Evolutionary conservation across 495 filamentous ascomycete genomes (phyloP).

Genomic region (Lasiosphaeris hirsuta): DNA sequence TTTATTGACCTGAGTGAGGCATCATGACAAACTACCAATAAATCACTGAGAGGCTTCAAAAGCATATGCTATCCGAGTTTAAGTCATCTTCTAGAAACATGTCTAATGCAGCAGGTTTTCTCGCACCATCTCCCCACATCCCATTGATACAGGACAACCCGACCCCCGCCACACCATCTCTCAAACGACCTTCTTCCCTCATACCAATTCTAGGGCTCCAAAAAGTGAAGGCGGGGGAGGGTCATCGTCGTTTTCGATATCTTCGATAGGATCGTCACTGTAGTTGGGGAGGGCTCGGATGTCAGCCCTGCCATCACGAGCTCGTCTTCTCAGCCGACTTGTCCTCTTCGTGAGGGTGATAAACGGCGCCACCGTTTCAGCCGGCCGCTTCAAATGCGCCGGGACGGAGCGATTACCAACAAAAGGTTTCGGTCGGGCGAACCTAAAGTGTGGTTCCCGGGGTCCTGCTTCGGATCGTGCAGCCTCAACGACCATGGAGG

Average conservation of each 20-base stretch:
- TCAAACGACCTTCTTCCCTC: not conserved
- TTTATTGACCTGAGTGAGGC: too few species aligned
- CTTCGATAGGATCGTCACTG: conserved; percentile 44
- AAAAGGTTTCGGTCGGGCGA: conserved; percentile 40
- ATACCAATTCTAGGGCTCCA: conserved; percentile 19
- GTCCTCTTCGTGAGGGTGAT: conserved; percentile 17
- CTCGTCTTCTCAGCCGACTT: conserved; percentile 30
- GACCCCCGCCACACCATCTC: too few species aligned
- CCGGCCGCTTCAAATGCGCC: not conserved
- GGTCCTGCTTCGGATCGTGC: conserved; percentile 19
- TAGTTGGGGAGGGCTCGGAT: conserved; percentile 43
- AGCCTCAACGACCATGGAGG: conserved; percentile 23
- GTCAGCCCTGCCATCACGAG: conserved; percentile 36
- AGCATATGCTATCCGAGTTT: too few species aligned
- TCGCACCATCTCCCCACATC: too few species aligned
- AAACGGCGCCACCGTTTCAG: not conserved
- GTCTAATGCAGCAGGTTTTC: too few species aligned
- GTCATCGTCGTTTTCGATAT: conserved; percentile 32
- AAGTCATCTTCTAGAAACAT: too few species aligned
- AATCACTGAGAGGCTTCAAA: too few species aligned
- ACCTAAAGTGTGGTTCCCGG: conserved; percentile 25
- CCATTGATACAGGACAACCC: too few species aligned
- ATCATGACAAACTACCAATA: too few species aligned
- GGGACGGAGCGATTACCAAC: conserved; percentile 33
- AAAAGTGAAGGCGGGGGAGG: conserved; percentile 12